Base-by-base conservation (phyloP, 2,329 filamentous ascomycete genomes). In the Microcyclospora tardicrescens region DNA sequence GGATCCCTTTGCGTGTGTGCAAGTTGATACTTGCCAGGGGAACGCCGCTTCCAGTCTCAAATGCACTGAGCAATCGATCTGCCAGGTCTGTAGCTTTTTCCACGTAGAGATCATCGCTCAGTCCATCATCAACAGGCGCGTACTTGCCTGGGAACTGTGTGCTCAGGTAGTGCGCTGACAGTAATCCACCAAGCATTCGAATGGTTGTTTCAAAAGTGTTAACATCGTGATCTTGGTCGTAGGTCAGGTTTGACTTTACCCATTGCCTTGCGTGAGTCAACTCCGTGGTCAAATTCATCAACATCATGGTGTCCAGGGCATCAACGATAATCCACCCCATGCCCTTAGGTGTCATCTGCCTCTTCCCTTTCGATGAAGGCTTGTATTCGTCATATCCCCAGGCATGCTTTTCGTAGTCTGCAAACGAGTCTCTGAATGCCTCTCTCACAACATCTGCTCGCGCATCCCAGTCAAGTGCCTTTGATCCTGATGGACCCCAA, bases 311-410 rank as follows among this genome's bases (percentile, higher is more conserved):
- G 61, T 98, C 91, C 46, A 98, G 68, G 10, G 89, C 79, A 64
- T 98, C 91, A 41, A 98, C 81, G 45, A 98, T 95, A 54, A 96
- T 96, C 91, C 93, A 98, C 24, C 91, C 91, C 62, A 98, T 72
- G 16, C 89, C 91, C 45, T 84, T 78, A 3, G 81, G 72, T 6
- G 85, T 79, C 89, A 98, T 96, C 52, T 91, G 78, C 37, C 69
- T 71, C 36, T 85, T 84, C 13, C 66, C 76, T 58, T 91, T 91
- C 5, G 82, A 77, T 19, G 89, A 64, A 1, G 91, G 91, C 51
- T 84, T 77, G 58, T 83, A 98, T 60, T 91, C 80, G 58, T 98
- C 91, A 52, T 79, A 79, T 28, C 85, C 91, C 91, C 91, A 98
- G 19, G 81, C 91, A 65, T 96, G 81, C 55, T 84, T 77, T 59